Evolutionary conservation across 2,329 filamentous ascomycete genomes (phyloP).

Genomic region (Dactylonectria macrodidyma): DNA sequence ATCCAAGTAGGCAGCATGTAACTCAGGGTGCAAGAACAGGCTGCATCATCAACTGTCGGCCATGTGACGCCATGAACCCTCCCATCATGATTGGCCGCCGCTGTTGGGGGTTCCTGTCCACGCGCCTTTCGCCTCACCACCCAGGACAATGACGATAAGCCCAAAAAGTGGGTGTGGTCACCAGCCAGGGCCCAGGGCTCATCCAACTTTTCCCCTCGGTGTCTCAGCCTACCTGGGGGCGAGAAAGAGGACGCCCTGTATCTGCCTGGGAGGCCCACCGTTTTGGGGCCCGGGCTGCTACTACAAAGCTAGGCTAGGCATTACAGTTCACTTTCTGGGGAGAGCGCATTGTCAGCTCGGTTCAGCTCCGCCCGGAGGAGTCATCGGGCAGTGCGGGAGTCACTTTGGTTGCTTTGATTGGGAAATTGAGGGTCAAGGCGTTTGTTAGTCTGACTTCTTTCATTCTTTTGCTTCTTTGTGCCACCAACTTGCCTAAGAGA

Average conservation of each 20-base stretch:
- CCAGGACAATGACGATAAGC: constrained; percentile 19
- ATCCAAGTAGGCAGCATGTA: not conserved
- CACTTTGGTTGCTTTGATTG: constrained; percentile 9
- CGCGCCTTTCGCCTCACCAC: constrained; percentile 14
- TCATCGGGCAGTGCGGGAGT: constrained; percentile 33
- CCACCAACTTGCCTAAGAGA: not conserved
- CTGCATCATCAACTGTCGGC: constrained; percentile 16
- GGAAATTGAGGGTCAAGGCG: not conserved
- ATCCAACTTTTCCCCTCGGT: not conserved
- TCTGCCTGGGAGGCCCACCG: constrained; percentile 5
- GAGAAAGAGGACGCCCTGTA: not conserved
- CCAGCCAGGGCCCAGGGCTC: not conserved
- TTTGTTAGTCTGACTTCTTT: not conserved
- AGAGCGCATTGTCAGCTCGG: constrained; percentile 34
- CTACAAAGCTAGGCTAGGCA: not conserved
- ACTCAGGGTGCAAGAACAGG: not conserved
- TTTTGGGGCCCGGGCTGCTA: not conserved
- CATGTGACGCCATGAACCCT: constrained; percentile 21
- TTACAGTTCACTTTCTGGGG: too few relatives aligned
- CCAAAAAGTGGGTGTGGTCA: constrained; percentile 26
- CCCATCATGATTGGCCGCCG: constrained; percentile 14
- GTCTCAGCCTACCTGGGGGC: not conserved
- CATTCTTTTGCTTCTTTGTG: not conserved
- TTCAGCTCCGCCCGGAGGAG: constrained; percentile 31
- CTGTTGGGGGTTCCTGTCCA: constrained; percentile 23